A percentile compares a stretch with the other conserved stretches of the same genome.
These are phyloP conservation scores for Candida nonsorbophila DNA, from an alignment of 805 yeast genomes.

Conservation along the genomic window DNA sequence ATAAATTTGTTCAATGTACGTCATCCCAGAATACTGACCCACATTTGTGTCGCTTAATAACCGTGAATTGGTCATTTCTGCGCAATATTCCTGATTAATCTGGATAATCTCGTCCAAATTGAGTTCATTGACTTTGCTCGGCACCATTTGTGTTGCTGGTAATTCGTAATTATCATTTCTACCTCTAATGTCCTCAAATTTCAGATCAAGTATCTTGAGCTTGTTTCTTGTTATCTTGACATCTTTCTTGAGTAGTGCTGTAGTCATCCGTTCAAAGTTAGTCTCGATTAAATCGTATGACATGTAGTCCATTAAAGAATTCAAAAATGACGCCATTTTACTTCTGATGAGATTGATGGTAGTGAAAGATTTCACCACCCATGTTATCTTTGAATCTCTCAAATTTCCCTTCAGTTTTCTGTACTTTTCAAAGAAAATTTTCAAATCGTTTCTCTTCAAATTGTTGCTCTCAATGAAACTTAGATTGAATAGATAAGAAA, in stretches of 20 bases:
- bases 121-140: slow-evolving; percentile 4
- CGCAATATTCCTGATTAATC: slow-evolving; percentile 27
- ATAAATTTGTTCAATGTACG: slow-evolving; percentile 29
- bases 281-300: slow-evolving; percentile 44
- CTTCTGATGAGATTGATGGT: slow-evolving; percentile 32
- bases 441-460: slow-evolving; percentile 19
- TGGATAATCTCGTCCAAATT: slow-evolving; percentile 43
- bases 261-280: slow-evolving; percentile 22
- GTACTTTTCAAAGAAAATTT: slow-evolving; percentile 5
- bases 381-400: slow-evolving; percentile 21
- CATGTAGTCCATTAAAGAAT: slow-evolving; percentile 34
- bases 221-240: slow-evolving; percentile 1
- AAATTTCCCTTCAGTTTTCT: slow-evolving; percentile 6
- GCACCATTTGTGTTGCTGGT: slow-evolving; percentile 2
- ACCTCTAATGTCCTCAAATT: slow-evolving; percentile 4
- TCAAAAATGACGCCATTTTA: slow-evolving; percentile 37
- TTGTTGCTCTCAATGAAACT: slow-evolving; percentile 21
- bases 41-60: slow-evolving; percentile 22
- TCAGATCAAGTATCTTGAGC: slow-evolving; percentile 3
- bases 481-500: slow-evolving; percentile 44
- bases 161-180: slow-evolving; percentile 1
- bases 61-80: slow-evolving; percentile 23
- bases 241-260: slow-evolving; percentile 16
- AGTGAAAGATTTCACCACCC: slow-evolving; percentile 26
- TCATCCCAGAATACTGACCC: slow-evolving; percentile 24